Evolutionary conservation across 2,329 filamentous ascomycete genomes (phyloP).

Genomic region (Neospermospora avenae): DNA sequence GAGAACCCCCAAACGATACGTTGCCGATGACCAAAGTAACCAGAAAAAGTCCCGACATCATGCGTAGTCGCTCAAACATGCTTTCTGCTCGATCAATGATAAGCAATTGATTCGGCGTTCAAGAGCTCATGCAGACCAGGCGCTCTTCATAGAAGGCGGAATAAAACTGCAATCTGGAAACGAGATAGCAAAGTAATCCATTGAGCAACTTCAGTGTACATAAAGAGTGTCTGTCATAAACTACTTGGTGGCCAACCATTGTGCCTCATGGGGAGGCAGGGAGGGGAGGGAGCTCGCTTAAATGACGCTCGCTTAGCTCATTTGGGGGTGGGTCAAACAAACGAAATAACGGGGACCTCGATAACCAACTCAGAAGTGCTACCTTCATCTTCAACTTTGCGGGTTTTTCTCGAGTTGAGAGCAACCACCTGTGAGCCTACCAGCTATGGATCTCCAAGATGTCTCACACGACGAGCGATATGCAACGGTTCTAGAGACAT

Average conservation of each 20-base stretch:
- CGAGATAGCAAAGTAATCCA: too few species aligned
- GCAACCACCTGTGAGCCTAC: neutral
- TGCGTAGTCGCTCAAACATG: too few species aligned
- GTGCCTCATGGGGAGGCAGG: too few species aligned
- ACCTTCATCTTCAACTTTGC: neutral
- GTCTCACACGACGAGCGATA: slow-evolving; percentile 3
- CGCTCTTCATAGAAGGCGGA: neutral
- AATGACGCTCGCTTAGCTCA: neutral
- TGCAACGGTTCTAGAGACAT: neutral
- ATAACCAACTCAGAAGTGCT: neutral
- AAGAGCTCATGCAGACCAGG: neutral
- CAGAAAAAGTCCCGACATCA: too few species aligned
- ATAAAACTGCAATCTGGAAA: too few species aligned
- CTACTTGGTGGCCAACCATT: too few species aligned
- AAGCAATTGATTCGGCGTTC: neutral
- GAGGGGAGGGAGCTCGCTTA: neutral
- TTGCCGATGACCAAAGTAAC: too few species aligned
- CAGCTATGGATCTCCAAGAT: slow-evolving; percentile 5
- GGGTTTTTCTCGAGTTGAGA: neutral
- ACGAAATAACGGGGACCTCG: neutral
- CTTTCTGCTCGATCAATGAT: neutral
- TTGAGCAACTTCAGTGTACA: too few species aligned
- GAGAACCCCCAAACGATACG: too few species aligned
- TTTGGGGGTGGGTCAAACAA: slow-evolving; percentile 5
- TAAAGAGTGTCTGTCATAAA: too few species aligned